Conservation (phyloP, 192 early-diverging fungal genomes). For the Backusella sp. region DNA sequence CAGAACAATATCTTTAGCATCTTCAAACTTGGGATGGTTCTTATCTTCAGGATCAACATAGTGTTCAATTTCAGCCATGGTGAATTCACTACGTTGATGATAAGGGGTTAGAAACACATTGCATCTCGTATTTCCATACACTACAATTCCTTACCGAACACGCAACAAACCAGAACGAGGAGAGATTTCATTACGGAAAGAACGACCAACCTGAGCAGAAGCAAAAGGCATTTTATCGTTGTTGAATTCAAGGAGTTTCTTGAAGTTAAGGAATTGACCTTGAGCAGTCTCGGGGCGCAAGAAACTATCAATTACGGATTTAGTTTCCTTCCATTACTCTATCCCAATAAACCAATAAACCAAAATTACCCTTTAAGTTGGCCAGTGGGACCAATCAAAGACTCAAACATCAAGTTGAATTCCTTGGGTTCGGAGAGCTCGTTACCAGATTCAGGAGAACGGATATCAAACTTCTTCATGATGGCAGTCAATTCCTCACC, state of each 20-base stretch:
- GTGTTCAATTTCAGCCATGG: conserved; percentile 99
- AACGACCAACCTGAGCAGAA: conserved; percentile 95
- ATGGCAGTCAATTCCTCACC: conserved; percentile 84
- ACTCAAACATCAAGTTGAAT: conserved; percentile 99
- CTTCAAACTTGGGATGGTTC: conserved; percentile 87
- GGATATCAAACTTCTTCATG: conserved; percentile 81
- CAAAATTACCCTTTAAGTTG: conserved; percentile 74
- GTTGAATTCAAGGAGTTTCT: conserved; percentile 95
- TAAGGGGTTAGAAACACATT: neutral
- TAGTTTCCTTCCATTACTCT: neutral
- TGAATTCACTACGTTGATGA: conserved; percentile 75
- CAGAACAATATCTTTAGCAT: conserved; percentile 75
- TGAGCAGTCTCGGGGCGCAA: conserved; percentile 99
- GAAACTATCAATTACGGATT: conserved; percentile 50
- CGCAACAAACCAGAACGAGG: conserved; percentile 93
- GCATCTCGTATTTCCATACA: neutral
- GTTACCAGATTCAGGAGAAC: conserved; percentile 90
- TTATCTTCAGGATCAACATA: conserved; percentile 96
- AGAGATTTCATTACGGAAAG: conserved; percentile 99
- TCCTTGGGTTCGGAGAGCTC: conserved; percentile 83
- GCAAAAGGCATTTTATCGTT: conserved; percentile 99
- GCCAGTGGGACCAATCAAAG: conserved; percentile 96
- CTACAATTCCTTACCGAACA: conserved; percentile 66
- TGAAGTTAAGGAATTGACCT: conserved; percentile 99
- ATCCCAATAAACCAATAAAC: neutral